These are phyloP conservation scores for Lactuca sativa DNA, from an alignment of 129 eudicot species.

Conservation along the genomic window DNA sequence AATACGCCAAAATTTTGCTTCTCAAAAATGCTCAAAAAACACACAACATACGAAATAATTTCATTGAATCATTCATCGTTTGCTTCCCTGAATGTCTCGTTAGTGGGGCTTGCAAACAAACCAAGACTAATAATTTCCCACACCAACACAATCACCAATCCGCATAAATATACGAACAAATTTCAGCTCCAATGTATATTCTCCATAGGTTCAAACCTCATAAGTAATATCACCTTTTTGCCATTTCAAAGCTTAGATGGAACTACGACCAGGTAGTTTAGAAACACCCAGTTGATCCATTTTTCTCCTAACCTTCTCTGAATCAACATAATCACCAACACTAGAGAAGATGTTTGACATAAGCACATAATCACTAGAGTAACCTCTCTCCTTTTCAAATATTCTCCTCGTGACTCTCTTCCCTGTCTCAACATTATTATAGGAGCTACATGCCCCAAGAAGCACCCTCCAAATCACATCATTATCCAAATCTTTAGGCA, in stretches of 20 bases:
- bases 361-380: slow-evolving; percentile 80
- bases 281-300: slow-evolving; percentile 53
- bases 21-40: too few relatives aligned
- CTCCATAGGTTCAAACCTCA: too few relatives aligned
- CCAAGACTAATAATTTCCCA: too few relatives aligned
- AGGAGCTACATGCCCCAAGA: slow-evolving; percentile 70
- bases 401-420: slow-evolving; percentile 57
- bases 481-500: slow-evolving; percentile 42
- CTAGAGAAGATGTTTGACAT: slow-evolving; percentile 57
- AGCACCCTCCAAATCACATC: slow-evolving; percentile 77
- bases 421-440: slow-evolving; percentile 60
- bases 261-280: slow-evolving; percentile 52
- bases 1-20: too few relatives aligned
- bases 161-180: too few relatives aligned
- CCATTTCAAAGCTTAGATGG: slow-evolving; percentile 5
- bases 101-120: too few relatives aligned
- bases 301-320: slow-evolving; percentile 52
- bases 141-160: too few relatives aligned
- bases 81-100: too few relatives aligned
- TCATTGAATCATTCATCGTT: too few relatives aligned
- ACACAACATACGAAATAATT: too few relatives aligned
- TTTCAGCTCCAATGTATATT: too few relatives aligned
- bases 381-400: slow-evolving; percentile 55
- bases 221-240: too few relatives aligned
- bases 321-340: slow-evolving; percentile 50